Conservation (phyloP, 352 stramenopile genomes). For the Pythium oligandrum region DNA sequence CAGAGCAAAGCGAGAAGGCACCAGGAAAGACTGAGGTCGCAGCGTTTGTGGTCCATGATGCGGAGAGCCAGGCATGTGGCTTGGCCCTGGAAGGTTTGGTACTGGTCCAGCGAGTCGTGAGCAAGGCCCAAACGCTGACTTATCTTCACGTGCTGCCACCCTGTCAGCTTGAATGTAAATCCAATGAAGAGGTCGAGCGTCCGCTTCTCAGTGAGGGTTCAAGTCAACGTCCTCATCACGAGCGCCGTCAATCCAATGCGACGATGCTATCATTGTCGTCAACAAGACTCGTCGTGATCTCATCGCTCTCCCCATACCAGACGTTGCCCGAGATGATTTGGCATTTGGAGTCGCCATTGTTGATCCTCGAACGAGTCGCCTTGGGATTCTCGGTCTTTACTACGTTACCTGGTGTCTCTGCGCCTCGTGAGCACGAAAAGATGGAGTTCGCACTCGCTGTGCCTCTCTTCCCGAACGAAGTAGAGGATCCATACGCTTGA, state of each 20-base stretch:
- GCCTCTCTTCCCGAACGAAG: conserved; percentile 23
- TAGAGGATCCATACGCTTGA: conserved; percentile 9
- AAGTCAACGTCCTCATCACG: too few species aligned
- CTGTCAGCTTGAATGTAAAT: conserved; percentile 27
- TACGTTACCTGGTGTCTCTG: conserved; percentile 13
- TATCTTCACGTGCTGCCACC: conserved; percentile 26
- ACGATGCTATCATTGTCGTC: too few species aligned
- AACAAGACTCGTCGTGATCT: conserved; percentile 6
- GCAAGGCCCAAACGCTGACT: conserved; percentile 1
- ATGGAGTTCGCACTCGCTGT: conserved; percentile 19
- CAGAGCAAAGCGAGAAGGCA: not conserved
- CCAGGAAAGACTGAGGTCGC: not conserved
- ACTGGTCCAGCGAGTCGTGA: conserved; percentile 18
- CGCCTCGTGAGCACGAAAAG: conserved; percentile 5
- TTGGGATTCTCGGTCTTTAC: conserved; percentile 9
- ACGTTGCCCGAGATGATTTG: conserved; percentile 14
- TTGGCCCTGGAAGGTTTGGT: conserved; percentile 34
- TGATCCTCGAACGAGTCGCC: conserved; percentile 1
- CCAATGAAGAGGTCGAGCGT: too few species aligned
- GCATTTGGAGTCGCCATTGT: not conserved
- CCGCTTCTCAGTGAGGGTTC: too few species aligned
- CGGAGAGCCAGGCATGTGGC: conserved; percentile 14
- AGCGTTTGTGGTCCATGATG: conserved; percentile 2
- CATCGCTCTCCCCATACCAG: conserved; percentile 12
- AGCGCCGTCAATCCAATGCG: too few species aligned